Conservation (phyloP, 345 rosid genomes). For the Combretum micranthum region DNA sequence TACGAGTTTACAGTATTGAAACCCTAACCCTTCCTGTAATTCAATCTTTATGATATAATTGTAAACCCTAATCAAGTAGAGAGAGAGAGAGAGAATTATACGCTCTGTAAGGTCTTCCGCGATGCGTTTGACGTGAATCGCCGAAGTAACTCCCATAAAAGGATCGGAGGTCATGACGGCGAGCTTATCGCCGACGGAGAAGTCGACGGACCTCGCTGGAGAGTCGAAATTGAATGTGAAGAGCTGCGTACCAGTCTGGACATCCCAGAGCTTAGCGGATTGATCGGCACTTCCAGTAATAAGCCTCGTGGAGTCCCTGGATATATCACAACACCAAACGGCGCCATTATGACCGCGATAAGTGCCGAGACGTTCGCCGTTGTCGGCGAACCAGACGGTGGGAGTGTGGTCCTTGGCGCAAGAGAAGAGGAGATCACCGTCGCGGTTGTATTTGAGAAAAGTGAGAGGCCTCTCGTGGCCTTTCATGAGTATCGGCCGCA, state of each 20-base stretch:
- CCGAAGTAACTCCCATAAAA: slow-evolving; percentile 75
- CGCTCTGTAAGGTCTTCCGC: slow-evolving; percentile 61
- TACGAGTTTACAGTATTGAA: too few relatives aligned
- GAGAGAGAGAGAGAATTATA: slow-evolving; percentile 21
- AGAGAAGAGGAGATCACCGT: slow-evolving; percentile 88
- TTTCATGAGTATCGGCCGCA: slow-evolving; percentile 97
- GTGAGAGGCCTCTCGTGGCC: slow-evolving; percentile 99
- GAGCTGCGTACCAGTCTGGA: slow-evolving; percentile 58
- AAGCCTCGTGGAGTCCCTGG: slow-evolving; percentile 71
- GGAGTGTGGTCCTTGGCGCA: slow-evolving; percentile 96
- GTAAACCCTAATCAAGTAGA: too few relatives aligned
- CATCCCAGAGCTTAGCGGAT: slow-evolving; percentile 85
- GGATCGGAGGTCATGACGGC: slow-evolving; percentile 92
- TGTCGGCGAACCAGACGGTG: slow-evolving; percentile 93
- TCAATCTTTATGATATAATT: too few relatives aligned
- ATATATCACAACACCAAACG: slow-evolving; percentile 92
- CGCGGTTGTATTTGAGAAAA: slow-evolving; percentile 80
- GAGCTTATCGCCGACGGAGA: slow-evolving; percentile 76
- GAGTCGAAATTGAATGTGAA: slow-evolving; percentile 68
- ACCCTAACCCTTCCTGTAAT: too few relatives aligned
- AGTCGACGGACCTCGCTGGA: slow-evolving; percentile 85
- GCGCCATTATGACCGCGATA: slow-evolving; percentile 99
- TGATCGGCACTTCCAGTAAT: slow-evolving; percentile 98
- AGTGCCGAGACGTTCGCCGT: slow-evolving; percentile 93
- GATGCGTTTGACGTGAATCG: slow-evolving; percentile 82